Base-by-base conservation (phyloP, 345 rosid species). In the Viola odorata region DNA sequence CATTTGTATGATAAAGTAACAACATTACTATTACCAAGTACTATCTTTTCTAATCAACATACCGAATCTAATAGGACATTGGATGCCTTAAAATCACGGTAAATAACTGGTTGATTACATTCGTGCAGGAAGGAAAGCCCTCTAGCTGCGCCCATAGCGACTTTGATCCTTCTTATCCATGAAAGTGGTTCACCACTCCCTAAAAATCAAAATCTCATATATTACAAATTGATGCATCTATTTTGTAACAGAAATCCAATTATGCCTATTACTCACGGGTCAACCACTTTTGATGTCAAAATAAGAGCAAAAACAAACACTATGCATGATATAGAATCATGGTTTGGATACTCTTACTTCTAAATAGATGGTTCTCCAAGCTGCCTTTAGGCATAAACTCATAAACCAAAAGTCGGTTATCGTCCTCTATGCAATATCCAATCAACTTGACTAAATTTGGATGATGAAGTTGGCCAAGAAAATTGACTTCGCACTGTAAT, bases 351-450 rank as follows among this genome's bases (percentile, higher is more conserved):
- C 50, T 15, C 69, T 79, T 75, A 91, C 98, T 81, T 63, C 71
- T 67, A 57, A 86, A 88, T 32, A 91, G 75, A 82, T 88, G 95
- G 60, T 81, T 78, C 58, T 83, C 96, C 41, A 91, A 67, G 72
- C 96, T 83, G 41, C 96, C 96, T 70, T 81, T 83, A 55, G 94
- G 74, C 89, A 88, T 70, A 75, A 63, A 79, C 72, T 91, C 98
- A 38, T 91, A 91, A 45, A 91, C 95, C 81, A 91, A 75, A 66
- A 91, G 91, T 37, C 85, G 85, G 5, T 84, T 74, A 59, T 84
- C 79, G 5, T 80, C 81, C 49, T 86, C 87, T 45, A 77, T 37
- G 62, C 95, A 88, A 63, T 79, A 88, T 23, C 98, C 98, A 58
- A 88, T 67, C 64, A 91, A 77, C 60, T 81, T 88, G 60, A 88